Conservation (phyloP, 2,329 filamentous ascomycete species). For the Ascochyta fabae region DNA sequence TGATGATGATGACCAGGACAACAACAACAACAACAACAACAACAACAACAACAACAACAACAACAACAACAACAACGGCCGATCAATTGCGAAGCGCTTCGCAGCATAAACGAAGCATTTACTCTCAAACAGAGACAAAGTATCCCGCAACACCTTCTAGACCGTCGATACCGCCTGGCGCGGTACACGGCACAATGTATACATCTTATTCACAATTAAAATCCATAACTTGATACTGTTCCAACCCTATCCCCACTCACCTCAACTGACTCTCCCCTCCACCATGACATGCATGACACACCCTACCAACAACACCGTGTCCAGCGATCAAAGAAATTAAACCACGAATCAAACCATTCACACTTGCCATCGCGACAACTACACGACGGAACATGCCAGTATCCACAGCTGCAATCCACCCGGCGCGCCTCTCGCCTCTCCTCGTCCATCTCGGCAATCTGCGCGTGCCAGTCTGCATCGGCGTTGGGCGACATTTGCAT, state of each 20-base stretch:
- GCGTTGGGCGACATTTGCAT: background rate
- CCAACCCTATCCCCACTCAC: background rate
- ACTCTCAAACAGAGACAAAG: no score
- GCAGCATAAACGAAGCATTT: background rate
- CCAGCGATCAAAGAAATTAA: background rate
- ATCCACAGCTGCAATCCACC: no score
- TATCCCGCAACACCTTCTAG: no score
- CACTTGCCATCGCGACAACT: background rate
- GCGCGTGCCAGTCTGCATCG: conserved; percentile 1
- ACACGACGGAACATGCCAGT: background rate
- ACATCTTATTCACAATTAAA: no score
- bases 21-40: background rate
- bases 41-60: no score
- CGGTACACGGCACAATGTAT: no score
- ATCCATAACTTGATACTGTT: no score
- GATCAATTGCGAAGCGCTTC: background rate
- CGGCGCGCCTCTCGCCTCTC: background rate
- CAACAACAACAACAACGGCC: background rate
- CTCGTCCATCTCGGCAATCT: background rate
- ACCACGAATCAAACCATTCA: background rate
- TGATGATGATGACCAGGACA: no score
- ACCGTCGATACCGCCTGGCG: no score
- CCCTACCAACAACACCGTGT: background rate
- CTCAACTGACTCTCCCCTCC: background rate
- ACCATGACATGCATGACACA: background rate